Evolutionary conservation across 441 rosid species (phyloP).

Genomic region (Adansonia rubrostipa): DNA sequence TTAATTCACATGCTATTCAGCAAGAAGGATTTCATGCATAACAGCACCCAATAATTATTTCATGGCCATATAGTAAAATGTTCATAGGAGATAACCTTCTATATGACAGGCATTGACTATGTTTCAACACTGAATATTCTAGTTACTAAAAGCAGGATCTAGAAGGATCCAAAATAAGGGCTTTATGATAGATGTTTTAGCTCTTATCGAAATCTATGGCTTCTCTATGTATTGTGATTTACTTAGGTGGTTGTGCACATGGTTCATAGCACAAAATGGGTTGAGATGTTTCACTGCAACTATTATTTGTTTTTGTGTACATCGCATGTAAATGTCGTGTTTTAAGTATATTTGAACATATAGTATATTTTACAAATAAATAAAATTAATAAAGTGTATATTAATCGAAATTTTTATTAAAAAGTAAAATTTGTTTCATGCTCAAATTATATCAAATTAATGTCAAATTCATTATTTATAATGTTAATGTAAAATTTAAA

Average conservation of each 20-base stretch:
- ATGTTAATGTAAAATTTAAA: too few species aligned
- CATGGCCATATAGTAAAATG: background rate
- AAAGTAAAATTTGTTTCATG: too few species aligned
- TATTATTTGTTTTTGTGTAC: too few species aligned
- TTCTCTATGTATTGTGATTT: background rate
- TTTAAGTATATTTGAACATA: too few species aligned
- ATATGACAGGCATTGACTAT: background rate
- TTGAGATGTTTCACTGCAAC: background rate
- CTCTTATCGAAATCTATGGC: background rate
- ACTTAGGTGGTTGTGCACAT: background rate
- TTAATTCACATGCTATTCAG: background rate
- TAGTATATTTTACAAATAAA: too few species aligned
- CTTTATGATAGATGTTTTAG: background rate
- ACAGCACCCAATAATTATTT: background rate
- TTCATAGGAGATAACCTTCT: background rate
- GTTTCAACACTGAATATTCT: background rate
- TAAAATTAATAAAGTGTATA: too few species aligned
- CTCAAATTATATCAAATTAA: too few species aligned
- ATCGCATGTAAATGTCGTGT: too few species aligned
- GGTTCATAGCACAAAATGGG: background rate
- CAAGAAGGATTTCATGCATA: background rate
- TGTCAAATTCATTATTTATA: too few species aligned
- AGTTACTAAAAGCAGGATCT: conserved; percentile 11
- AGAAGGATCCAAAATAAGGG: background rate
- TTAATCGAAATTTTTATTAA: too few species aligned